Base-by-base conservation (phyloP, 495 filamentous ascomycete species). In the Geopyxis carbonaria region DNA sequence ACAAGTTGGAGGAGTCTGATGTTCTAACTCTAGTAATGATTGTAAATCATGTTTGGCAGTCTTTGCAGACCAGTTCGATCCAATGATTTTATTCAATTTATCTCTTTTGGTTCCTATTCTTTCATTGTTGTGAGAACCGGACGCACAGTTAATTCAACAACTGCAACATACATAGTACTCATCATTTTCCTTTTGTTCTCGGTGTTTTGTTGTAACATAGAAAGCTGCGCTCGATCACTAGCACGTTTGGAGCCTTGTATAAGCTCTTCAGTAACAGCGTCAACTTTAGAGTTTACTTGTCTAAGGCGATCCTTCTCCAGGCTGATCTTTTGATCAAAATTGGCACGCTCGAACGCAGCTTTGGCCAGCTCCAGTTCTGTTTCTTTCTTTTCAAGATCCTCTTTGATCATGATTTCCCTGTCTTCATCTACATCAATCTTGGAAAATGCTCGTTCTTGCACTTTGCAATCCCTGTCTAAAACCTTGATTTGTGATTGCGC, bases 401-500 rank as follows among this genome's bases (percentile, higher is more conserved):
- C 69, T 41, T 85, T 75, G 9, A 92, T 65, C 3, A 76, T 63
- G 22, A 77, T 75, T 51, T 80, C 77, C 19, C 71, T 67, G 9
- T 83, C 86, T 60, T 93, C 86, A 47, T 93, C 87, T 29, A 84
- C 65, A 10, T 77, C 69, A 35, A 95, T 73, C 5, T 59, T 62
- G 46, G 75, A 67, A 6, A 89, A 59, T 10, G 78, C 74, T 23
- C 57, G 60, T 46, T 87, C 79, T 9, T 80, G 65, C 3, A 49
- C 51, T 7, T 57, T 55, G 7, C 75, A 68, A 36, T 76, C 78
- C 43, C 63, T 72, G 37, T 92, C 82, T 44, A 80, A 78, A 0
- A 64, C 51, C 5, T 63, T 57, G 39, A 91, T 81, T 40, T 77
- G 72, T 45, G 78, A 64, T 44, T 69, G 75, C 3, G 80, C 69